Base-by-base conservation (phyloP, 1,284 basidiomycete species). In the Rhodofomes roseus region DNA sequence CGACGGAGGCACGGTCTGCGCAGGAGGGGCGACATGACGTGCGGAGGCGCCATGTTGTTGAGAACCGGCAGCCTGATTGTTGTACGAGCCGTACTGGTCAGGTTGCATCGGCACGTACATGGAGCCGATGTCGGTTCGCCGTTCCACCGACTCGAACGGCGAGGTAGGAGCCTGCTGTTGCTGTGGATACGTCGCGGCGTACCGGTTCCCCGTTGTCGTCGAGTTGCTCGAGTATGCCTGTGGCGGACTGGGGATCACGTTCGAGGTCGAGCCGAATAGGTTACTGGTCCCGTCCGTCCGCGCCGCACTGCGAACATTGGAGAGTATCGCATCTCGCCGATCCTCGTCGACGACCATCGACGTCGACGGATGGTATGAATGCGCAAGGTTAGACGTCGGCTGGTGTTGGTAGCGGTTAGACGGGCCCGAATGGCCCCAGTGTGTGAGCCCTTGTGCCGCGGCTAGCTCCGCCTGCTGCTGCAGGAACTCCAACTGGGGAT, bases 401-500 rank as follows among this genome's bases (percentile, higher is more conserved):
- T 14, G 79, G 7, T 59, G 58, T 8, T 59, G 81, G 62, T 87
- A 87, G 50, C 85, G 74, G 22, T 65, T 65, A 2, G 71, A 65
- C 5, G 68, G 56, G 22, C 70, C 68, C 3, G 69, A 56, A 12
- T 74, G 70, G 5, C 71, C 71, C 88, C 89, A 88, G 63, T 72
- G 81, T 20, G 78, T 72, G 52, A 85, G 62, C 1, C 87, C 86
- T 37, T 83, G 81, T 0, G 83, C 75, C 22, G 86, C 84, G 4
- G 86, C 90, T 62, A 93, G 78, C 74, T 96, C 93, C 1, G 93
- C 95, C 71, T 96, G 95, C 71, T 96, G 93, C 68, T 96, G 93
- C 59, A 97, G 74, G 72, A 84, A 92, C 72, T 96, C 93, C 55
- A 96, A 79, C 71, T 95, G 93, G 7, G 92, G 92, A 68, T 95